Conservation (phyloP, 768 basidiomycete genomes). For the Cystofilobasidium ferigula region DNA sequence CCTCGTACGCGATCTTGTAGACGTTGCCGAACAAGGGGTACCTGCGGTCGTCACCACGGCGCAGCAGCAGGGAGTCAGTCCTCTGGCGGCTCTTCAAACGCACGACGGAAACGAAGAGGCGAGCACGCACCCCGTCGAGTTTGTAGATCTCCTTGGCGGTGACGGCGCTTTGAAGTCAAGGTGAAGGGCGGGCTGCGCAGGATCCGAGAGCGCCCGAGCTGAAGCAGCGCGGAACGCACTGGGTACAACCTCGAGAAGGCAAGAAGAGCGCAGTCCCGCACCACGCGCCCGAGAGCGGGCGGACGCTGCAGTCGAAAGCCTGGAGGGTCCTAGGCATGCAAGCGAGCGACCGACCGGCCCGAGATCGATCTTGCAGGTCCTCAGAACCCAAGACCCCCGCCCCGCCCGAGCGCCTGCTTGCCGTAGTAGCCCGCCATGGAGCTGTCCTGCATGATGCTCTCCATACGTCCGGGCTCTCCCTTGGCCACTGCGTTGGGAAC, state of each 20-base stretch:
- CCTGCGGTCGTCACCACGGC: neutral
- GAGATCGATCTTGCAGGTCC: too few species aligned
- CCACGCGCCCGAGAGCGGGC: too few species aligned
- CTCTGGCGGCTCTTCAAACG: neutral
- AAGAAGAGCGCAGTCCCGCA: too few species aligned
- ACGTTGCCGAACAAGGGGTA: constrained; percentile 39
- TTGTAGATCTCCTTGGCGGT: constrained; percentile 42
- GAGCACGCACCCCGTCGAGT: constrained; percentile 34
- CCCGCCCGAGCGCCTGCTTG: too few species aligned
- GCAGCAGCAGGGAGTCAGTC: neutral
- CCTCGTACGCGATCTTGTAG: constrained; percentile 37
- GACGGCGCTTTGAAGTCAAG: constrained; percentile 43
- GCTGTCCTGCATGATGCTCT: neutral
- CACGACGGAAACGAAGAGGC: neutral
- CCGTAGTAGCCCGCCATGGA: neutral
- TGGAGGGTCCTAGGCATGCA: too few species aligned
- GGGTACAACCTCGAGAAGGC: too few species aligned
- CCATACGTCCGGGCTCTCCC: neutral
- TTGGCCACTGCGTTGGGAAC: neutral
- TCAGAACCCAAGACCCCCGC: too few species aligned
- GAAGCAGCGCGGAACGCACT: too few species aligned
- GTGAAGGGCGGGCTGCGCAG: too few species aligned
- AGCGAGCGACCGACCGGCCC: too few species aligned
- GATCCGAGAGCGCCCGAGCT: too few species aligned
- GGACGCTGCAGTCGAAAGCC: too few species aligned